phyloP scores from a whole-genome alignment of 2,329 filamentous ascomycete genomes.

The Fusarium pseudoanthophilum region DNA sequence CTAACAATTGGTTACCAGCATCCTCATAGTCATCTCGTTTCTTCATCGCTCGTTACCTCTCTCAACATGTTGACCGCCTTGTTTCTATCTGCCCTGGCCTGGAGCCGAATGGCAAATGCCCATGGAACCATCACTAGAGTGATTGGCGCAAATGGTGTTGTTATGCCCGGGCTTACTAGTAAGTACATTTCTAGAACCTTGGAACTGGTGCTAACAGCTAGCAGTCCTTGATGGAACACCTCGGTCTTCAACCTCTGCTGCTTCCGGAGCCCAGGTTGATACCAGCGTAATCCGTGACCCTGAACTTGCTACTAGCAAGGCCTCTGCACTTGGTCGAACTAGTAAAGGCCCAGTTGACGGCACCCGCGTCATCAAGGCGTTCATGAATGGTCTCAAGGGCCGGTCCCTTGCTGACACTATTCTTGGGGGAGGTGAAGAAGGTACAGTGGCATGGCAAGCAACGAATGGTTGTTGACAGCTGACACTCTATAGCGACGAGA shows the following conservation, averaged over 20 bases:
- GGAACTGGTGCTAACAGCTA: neutral
- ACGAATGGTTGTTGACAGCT: neutral
- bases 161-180: conserved; percentile 15
- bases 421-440: conserved; percentile 8
- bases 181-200: neutral
- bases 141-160: neutral
- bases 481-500: neutral
- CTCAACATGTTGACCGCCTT: neutral
- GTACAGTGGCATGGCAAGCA: neutral
- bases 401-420: neutral
- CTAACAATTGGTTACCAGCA: neutral
- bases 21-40: neutral
- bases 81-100: conserved; percentile 1
- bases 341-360: conserved; percentile 5
- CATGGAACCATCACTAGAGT: conserved; percentile 16
- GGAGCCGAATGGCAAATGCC: neutral
- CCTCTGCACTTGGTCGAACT: conserved; percentile 2
- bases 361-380: neutral
- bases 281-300: conserved; percentile 11
- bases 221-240: conserved; percentile 11
- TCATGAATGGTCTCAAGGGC: neutral
- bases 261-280: neutral
- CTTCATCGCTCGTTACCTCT: neutral
- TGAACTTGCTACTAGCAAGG: neutral
- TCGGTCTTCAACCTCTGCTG: conserved; percentile 2